phyloP scores from a whole-genome alignment of 331 rosid genomes.

The Acacia concinna region DNA sequence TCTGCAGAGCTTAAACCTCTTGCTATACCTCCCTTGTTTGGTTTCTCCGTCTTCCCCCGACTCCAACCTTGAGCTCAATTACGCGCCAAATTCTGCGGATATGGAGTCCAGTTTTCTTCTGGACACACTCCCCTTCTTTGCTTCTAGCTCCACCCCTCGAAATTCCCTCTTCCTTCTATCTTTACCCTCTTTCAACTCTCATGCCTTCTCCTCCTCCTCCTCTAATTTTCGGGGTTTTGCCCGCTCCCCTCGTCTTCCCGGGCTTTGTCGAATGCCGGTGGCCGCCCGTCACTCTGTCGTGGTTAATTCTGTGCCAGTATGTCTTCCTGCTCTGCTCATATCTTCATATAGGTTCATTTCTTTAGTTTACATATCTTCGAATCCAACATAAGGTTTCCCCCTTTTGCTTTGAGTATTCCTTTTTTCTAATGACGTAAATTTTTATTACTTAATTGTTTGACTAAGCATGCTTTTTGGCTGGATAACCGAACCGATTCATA shows the following conservation, averaged over 20 bases:
- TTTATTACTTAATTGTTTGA: not conserved
- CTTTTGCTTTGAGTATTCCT: not conserved
- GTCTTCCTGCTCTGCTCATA: constrained; percentile 7
- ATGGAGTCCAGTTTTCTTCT: constrained; percentile 41
- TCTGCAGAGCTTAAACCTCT: not conserved
- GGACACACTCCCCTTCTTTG: not conserved
- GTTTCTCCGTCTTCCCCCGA: not conserved
- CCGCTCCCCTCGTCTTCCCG: constrained; percentile 1
- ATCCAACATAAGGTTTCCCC: not conserved
- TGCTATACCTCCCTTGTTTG: not conserved
- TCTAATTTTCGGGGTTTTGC: constrained; percentile 22
- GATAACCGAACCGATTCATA: not conserved
- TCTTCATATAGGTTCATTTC: not conserved
- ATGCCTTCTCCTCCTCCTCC: not conserved
- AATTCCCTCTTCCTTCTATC: constrained; percentile 25
- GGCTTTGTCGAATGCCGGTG: constrained; percentile 28
- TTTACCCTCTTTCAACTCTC: constrained; percentile 28
- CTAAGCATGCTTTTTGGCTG: not conserved
- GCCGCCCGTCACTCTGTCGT: constrained; percentile 39
- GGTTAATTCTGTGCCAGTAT: constrained; percentile 50
- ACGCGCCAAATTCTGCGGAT: not conserved
- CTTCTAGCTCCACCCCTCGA: not conserved
- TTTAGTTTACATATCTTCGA: not conserved
- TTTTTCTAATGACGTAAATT: not conserved
- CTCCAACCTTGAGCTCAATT: not conserved